Percentiles rank a stretch among this genome's conserved stretches.
Conservation (phyloP, 148 eudicot genomes). For the Mesembryanthemum crystallinum region DNA sequence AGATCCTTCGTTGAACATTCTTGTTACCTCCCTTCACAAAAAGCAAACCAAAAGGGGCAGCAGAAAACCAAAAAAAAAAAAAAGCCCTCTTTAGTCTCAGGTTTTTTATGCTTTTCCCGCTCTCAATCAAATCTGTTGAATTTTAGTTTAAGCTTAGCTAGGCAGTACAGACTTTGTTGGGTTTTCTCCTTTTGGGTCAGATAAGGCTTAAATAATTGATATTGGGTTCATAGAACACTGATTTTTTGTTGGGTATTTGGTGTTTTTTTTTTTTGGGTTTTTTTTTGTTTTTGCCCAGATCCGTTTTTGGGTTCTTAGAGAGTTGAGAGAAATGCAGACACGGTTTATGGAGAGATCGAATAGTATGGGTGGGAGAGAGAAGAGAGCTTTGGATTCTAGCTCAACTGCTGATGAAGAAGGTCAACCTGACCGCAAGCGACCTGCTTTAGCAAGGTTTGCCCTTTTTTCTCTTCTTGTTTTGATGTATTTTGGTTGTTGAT, state of each 20-base stretch:
- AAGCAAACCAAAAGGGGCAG: background rate
- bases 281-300: slow-evolving; percentile 10
- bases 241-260: slow-evolving; percentile 11
- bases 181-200: background rate
- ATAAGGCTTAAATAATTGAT: slow-evolving; percentile 3
- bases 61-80: background rate
- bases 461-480: background rate
- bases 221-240: background rate
- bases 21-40: background rate
- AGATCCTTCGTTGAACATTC: slow-evolving; percentile 45
- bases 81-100: background rate
- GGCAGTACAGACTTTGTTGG: background rate
- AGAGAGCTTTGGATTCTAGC: slow-evolving; percentile 62
- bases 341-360: slow-evolving; percentile 77
- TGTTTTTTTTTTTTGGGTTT: slow-evolving; percentile 29
- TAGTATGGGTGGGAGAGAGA: slow-evolving; percentile 61
- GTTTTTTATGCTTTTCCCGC: slow-evolving; percentile 20
- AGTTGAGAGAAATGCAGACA: slow-evolving; percentile 52
- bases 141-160: slow-evolving; percentile 5
- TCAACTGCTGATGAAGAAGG: slow-evolving; percentile 43
- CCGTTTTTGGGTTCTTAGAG: slow-evolving; percentile 8
- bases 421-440: slow-evolving; percentile 81
- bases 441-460: slow-evolving; percentile 92
- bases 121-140: slow-evolving; percentile 9
- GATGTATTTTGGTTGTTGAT: background rate